These are phyloP conservation scores for Penicillium herquei DNA, from an alignment of 495 filamentous ascomycete species.

Conservation along the genomic window DNA sequence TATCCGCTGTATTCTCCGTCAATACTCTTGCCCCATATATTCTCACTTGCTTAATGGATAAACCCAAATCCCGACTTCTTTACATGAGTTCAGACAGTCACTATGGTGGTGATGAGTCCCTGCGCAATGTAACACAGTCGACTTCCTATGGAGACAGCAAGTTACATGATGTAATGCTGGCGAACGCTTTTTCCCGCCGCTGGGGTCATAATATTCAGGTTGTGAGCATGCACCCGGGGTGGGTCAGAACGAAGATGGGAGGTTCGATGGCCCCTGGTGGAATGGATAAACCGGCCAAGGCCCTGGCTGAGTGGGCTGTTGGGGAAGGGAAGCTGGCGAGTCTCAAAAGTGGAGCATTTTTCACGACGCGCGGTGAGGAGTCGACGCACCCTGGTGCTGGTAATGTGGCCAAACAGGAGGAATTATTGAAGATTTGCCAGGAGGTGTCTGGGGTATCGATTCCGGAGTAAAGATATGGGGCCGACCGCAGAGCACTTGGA, in stretches of 20 bases:
- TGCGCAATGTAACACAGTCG: constrained; percentile 36
- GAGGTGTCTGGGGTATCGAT: constrained; percentile 29
- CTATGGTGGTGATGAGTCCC: constrained; percentile 40
- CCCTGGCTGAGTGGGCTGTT: constrained; percentile 45
- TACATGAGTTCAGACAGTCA: constrained; percentile 54
- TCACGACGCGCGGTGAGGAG: constrained; percentile 23
- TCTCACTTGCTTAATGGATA: constrained; percentile 51
- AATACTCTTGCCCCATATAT: constrained; percentile 60
- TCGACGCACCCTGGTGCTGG: constrained; percentile 25
- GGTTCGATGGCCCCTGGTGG: constrained; percentile 46
- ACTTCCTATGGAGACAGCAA: constrained; percentile 52
- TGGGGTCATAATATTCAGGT: constrained; percentile 49
- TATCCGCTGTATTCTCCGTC: constrained; percentile 53
- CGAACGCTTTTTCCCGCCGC: constrained; percentile 50
- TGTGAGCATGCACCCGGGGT: constrained; percentile 57
- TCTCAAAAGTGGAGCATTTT: constrained; percentile 27
- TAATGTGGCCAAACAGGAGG: constrained; percentile 33
- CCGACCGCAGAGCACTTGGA: too few relatives aligned
- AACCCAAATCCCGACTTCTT: constrained; percentile 47
- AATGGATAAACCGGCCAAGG: constrained; percentile 44
- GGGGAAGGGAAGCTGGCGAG: constrained; percentile 29
- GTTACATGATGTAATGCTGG: constrained; percentile 53
- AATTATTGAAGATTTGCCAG: constrained; percentile 29
- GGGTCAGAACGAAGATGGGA: constrained; percentile 64
- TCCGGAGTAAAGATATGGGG: constrained; percentile 7